phyloP scores from a whole-genome alignment of 2,329 filamentous ascomycete species.

The Pseudogymnoascus sp. region DNA sequence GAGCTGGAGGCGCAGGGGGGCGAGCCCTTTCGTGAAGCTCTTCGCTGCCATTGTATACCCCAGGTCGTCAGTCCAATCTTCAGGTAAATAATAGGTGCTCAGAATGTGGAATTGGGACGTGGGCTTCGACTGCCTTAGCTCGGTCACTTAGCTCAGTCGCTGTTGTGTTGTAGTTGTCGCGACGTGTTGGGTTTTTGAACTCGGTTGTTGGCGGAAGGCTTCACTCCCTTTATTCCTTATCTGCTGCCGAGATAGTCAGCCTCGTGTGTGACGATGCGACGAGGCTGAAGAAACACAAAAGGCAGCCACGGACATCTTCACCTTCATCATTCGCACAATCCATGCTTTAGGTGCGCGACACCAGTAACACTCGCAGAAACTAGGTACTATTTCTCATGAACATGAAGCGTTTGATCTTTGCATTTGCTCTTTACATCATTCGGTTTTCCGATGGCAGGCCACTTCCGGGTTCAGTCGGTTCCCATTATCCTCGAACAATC shows the following conservation, averaged over 20 bases:
- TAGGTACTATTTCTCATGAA: neutral
- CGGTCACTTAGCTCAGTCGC: neutral
- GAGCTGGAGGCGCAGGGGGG: neutral
- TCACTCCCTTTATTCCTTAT: neutral
- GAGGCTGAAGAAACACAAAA: neutral
- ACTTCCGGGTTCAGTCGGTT: neutral
- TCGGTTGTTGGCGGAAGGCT: neutral
- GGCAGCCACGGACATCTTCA: neutral
- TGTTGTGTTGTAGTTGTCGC: neutral
- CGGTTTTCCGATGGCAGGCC: neutral
- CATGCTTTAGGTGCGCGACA: neutral
- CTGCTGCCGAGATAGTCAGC: neutral
- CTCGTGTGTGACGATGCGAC: neutral
- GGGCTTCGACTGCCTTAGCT: neutral
- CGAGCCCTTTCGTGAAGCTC: neutral
- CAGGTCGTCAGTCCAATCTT: neutral
- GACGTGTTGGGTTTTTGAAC: neutral
- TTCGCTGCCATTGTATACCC: neutral
- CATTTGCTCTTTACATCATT: neutral
- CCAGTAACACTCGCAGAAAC: neutral
- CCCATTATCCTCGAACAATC: neutral
- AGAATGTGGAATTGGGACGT: neutral
- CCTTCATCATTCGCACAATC: neutral
- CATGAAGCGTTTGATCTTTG: neutral
- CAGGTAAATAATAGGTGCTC: neutral